Evolutionary conservation across 176 grass and related monocot genomes (phyloP), one percentile per base, ranked within the genome.

Genomic region (Raddia distichophylla): DNA sequence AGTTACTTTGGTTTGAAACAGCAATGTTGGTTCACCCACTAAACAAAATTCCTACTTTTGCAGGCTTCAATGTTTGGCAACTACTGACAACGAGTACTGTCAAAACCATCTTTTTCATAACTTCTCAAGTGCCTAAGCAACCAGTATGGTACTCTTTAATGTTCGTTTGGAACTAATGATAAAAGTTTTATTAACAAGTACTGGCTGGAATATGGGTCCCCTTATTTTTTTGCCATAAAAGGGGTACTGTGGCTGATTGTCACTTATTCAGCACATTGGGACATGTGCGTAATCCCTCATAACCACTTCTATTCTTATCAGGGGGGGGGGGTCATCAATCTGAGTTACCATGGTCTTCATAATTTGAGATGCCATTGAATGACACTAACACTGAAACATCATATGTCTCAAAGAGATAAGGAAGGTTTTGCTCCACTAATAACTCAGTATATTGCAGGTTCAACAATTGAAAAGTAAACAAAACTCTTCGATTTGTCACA

Each of bases 1-100:
- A 19, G 37, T 48, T 78, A 55, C 37, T 78, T 63, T 55, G 12
- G 35, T 49, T 40, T 48, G 73, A 87, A 83, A 42, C 27, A 69
- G 33, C 52, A 47, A 42, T 71, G 22, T 63, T 33, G n/a, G 37
- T 80, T 79, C 47, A 71, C 22, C 51, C 57, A 5, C 1, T 80
- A 80, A 67, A 56, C 5, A 6, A 81, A 81, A 18, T 5, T 82
- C 12, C 45, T 20, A 65, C 34, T 48, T n/a, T 71, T 10, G 60
- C 55, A 34, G 18, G 34, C 8, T 88, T 18, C 19, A 68, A 60
- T 51, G 37, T 67, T 79, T 1, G 22, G 60, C n/a, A 15, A 37
- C 46, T 62, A 54, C 17, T 63, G 12, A 6, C 2, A 27, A 59
- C 57, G 20, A 57, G 22, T 44, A 22, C 8, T 49, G 27, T 0